Evolutionary conservation across 495 filamentous ascomycete species (phyloP).

Genomic region (Xylaria scruposa): DNA sequence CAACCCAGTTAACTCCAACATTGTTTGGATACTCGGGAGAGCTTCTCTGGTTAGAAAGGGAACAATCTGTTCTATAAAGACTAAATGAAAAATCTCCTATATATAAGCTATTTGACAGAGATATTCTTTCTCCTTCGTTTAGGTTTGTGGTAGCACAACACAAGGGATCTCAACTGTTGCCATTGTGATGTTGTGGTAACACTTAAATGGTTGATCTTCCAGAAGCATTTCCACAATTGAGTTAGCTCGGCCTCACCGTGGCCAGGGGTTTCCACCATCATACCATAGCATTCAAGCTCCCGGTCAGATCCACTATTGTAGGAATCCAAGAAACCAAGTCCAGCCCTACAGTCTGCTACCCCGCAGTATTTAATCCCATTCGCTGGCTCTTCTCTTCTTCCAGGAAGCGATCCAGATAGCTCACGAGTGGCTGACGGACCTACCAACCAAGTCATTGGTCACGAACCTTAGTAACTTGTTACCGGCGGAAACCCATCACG

Average conservation of each 20-base stretch:
- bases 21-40: background rate
- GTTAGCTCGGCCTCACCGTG: slow-evolving; percentile 25
- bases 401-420: slow-evolving; percentile 11
- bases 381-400: slow-evolving; percentile 7
- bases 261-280: slow-evolving; percentile 14
- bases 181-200: background rate
- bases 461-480: slow-evolving; percentile 9
- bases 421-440: slow-evolving; percentile 7
- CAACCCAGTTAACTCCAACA: background rate
- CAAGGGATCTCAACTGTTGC: background rate
- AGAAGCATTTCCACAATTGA: background rate
- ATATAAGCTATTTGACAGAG: background rate
- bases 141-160: slow-evolving; percentile 8
- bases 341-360: slow-evolving; percentile 24
- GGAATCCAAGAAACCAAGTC: slow-evolving; percentile 16
- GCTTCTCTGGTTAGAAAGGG: slow-evolving; percentile 15
- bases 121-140: background rate
- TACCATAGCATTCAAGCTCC: slow-evolving; percentile 3
- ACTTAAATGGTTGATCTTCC: background rate
- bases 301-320: slow-evolving; percentile 20
- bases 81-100: background rate
- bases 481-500: slow-evolving; percentile 9
- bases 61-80: background rate
- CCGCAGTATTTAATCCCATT: slow-evolving; percentile 30
- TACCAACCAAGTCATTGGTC: slow-evolving; percentile 3